Evolutionary conservation across 352 stramenopile genomes (phyloP).

Genomic region (Globisporangium acanthophoron): DNA sequence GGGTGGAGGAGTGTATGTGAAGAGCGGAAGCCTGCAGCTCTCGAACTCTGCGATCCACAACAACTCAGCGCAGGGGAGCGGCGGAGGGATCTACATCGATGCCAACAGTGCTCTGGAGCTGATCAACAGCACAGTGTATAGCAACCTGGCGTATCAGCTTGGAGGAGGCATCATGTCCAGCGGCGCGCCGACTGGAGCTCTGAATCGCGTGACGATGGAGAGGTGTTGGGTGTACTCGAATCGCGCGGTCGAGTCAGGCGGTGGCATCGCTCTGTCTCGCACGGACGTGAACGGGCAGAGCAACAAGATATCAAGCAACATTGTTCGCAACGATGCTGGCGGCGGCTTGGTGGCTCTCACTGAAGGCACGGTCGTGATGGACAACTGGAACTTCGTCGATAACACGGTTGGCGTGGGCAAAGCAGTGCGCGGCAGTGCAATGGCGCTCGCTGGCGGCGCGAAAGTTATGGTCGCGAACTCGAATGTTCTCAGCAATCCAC

Average conservation of each 20-base stretch:
- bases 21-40: conserved; percentile 14
- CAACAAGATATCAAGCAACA: conserved; percentile 21
- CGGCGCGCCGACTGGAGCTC: conserved; percentile 1
- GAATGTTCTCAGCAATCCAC: conserved; percentile 22
- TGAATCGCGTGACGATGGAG: conserved; percentile 15
- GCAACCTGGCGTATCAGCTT: conserved; percentile 21
- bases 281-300: conserved; percentile 18
- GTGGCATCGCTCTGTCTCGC: conserved; percentile 21
- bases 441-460: conserved; percentile 21
- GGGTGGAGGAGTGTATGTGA: conserved; percentile 26
- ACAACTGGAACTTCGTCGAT: conserved; percentile 27
- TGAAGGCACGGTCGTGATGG: conserved; percentile 10
- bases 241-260: conserved; percentile 17
- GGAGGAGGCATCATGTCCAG: conserved; percentile 23
- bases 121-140: conserved; percentile 16
- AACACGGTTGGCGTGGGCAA: conserved; percentile 25
- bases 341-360: conserved; percentile 25
- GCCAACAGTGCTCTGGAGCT: conserved; percentile 15
- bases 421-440: conserved; percentile 15
- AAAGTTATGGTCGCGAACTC: conserved; percentile 22
- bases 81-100: conserved; percentile 25
- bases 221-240: conserved; percentile 23
- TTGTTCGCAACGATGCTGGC: conserved; percentile 14
- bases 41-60: conserved; percentile 4
- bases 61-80: conserved; percentile 7